Evolutionary conservation across 164 flowering plant genomes (phyloP).

Genomic region (Stephania cephalantha): DNA sequence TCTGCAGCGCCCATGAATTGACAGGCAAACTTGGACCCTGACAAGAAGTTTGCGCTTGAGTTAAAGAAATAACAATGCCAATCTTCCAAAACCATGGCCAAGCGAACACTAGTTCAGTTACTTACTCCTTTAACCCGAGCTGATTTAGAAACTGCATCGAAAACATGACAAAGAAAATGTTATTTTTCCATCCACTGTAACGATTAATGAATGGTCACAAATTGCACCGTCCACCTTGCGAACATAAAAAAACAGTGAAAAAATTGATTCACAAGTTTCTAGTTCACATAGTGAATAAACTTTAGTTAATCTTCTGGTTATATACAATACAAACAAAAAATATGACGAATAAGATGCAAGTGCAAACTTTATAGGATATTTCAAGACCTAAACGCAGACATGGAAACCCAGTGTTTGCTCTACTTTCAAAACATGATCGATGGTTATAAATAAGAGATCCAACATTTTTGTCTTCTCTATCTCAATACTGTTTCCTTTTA

Average conservation of each 20-base stretch:
- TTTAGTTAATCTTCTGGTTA: neutral
- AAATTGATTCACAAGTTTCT: neutral
- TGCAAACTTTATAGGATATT: too few relatives aligned
- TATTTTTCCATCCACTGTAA: neutral
- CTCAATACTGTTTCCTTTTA: neutral
- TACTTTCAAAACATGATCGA: too few relatives aligned
- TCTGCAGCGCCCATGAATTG: neutral
- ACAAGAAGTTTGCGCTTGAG: neutral
- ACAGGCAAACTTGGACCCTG: neutral
- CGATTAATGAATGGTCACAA: neutral
- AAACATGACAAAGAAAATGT: neutral
- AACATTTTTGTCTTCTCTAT: neutral
- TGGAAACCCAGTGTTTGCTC: too few relatives aligned
- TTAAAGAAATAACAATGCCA: neutral
- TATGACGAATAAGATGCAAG: neutral
- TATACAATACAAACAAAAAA: neutral
- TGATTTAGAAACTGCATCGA: conserved; percentile 1
- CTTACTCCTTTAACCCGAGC: neutral
- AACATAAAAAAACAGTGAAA: neutral
- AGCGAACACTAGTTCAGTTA: neutral
- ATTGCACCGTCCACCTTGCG: neutral
- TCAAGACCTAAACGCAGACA: too few relatives aligned
- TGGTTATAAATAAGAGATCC: neutral
- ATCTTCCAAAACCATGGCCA: neutral
- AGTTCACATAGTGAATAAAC: neutral